A percentile compares a stretch with the other conserved stretches of the same genome.
phyloP scores from a whole-genome alignment of 192 early-diverging fungal genomes.

The Backusella circina region DNA sequence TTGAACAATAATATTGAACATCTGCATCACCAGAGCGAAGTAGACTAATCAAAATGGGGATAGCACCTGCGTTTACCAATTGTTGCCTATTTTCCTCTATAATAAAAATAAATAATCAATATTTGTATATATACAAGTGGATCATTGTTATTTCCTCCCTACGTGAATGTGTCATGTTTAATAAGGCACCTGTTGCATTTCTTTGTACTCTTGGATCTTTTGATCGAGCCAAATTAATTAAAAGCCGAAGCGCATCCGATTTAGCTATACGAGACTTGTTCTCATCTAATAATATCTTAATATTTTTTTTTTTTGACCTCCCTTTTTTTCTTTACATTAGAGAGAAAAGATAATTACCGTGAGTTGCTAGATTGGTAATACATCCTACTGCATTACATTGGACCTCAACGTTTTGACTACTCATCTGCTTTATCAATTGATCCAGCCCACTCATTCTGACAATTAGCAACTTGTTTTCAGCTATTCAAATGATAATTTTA shows the following conservation, averaged over 20 bases:
- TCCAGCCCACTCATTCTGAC: constrained; percentile 80
- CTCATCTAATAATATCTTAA: constrained; percentile 51
- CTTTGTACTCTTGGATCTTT: constrained; percentile 83
- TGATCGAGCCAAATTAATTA: constrained; percentile 74
- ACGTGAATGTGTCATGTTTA: constrained; percentile 91
- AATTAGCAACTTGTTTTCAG: constrained; percentile 81
- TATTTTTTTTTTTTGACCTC: neutral
- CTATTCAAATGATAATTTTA: constrained; percentile 38
- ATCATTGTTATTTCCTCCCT: constrained; percentile 3
- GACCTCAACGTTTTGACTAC: constrained; percentile 81
- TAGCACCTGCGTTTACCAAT: constrained; percentile 79
- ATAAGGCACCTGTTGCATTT: constrained; percentile 87
- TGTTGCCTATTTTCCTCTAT: constrained; percentile 73
- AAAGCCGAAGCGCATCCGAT: constrained; percentile 71
- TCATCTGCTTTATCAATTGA: constrained; percentile 82
- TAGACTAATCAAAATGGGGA: constrained; percentile 75
- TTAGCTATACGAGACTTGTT: constrained; percentile 88
- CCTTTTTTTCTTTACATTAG: constrained; percentile 1
- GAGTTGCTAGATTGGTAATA: constrained; percentile 88
- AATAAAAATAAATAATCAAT: neutral
- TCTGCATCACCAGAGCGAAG: constrained; percentile 77
- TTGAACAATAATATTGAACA: constrained; percentile 90
- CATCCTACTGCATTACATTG: constrained; percentile 93
- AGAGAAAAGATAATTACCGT: constrained; percentile 46
- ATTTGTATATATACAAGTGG: neutral